A percentile compares a stretch with the other conserved stretches of the same genome.
These are phyloP conservation scores for Paraleonurus japonicus DNA, from an alignment of 257 asterid genomes.

Conservation along the genomic window DNA sequence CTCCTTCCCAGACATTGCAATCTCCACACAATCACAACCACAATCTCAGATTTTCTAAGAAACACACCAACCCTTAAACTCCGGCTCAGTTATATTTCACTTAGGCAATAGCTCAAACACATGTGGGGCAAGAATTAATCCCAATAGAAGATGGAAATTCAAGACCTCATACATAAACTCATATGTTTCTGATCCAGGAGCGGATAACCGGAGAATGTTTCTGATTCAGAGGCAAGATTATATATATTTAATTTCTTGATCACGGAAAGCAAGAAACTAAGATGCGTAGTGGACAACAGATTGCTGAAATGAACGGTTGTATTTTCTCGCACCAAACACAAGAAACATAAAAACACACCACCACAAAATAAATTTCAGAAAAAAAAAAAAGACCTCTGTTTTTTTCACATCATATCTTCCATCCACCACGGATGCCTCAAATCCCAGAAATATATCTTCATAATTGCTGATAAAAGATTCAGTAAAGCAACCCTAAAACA, in stretches of 20 bases:
- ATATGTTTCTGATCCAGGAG: slow-evolving; percentile 24
- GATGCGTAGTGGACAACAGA: slow-evolving; percentile 25
- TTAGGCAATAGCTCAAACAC: slow-evolving; percentile 25
- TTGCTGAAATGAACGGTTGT: slow-evolving; percentile 25
- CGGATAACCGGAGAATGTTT: slow-evolving; percentile 2
- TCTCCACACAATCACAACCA: slow-evolving; percentile 32
- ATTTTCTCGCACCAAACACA: slow-evolving; percentile 30
- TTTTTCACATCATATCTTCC: slow-evolving; percentile 25
- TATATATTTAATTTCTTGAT: neutral
- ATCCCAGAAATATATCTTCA: slow-evolving; percentile 36
- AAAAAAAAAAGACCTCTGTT: neutral
- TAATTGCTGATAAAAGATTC: slow-evolving; percentile 11
- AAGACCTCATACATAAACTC: slow-evolving; percentile 29
- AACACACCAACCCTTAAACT: neutral
- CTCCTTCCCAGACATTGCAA: slow-evolving; percentile 76
- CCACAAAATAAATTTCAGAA: neutral
- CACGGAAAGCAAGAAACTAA: slow-evolving; percentile 36
- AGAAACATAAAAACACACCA: slow-evolving; percentile 1
- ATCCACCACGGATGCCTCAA: slow-evolving; percentile 36
- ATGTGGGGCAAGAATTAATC: slow-evolving; percentile 11
- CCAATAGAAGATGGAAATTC: slow-evolving; percentile 7
- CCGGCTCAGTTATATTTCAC: neutral
- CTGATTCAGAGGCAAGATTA: neutral
- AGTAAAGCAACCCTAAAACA: neutral
- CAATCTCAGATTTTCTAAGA: slow-evolving; percentile 11